These are phyloP conservation scores for Solanum habrochaites DNA, from an alignment of 257 asterid genomes.

Conservation along the genomic window DNA sequence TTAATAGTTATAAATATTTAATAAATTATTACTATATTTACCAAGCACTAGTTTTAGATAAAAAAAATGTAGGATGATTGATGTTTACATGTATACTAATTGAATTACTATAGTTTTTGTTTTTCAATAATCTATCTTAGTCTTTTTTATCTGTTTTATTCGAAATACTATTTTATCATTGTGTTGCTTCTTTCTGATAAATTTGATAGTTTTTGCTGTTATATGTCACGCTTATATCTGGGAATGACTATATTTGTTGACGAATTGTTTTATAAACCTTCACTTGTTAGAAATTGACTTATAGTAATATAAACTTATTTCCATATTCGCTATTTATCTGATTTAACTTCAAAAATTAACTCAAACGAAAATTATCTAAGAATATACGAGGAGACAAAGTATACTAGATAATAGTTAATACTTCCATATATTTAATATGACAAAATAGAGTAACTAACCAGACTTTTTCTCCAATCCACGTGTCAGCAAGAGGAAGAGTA, in stretches of 20 bases:
- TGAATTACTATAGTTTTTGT: neutral
- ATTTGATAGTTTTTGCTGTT: neutral
- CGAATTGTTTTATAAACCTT: too few relatives aligned
- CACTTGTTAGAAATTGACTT: too few relatives aligned
- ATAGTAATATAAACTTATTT: too few relatives aligned
- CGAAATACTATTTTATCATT: neutral
- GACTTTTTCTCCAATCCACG: neutral
- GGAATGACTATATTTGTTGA: too few relatives aligned
- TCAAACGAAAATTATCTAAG: neutral
- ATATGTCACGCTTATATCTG: too few relatives aligned
- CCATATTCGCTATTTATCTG: neutral
- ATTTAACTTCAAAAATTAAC: neutral
- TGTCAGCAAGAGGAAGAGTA: neutral
- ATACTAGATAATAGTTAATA: neutral
- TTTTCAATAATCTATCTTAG: neutral
- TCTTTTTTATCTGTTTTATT: neutral
- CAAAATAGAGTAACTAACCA: neutral
- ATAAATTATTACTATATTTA: neutral
- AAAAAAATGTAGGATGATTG: neutral
- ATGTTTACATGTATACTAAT: neutral
- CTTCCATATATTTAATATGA: neutral
- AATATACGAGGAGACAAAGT: neutral
- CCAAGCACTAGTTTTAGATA: neutral
- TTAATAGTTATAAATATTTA: neutral
- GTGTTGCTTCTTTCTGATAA: neutral